Evolutionary conservation across 2,329 filamentous ascomycete genomes (phyloP), one percentile per base, ranked within the genome.

Genomic region (Leptographium radiaticola): DNA sequence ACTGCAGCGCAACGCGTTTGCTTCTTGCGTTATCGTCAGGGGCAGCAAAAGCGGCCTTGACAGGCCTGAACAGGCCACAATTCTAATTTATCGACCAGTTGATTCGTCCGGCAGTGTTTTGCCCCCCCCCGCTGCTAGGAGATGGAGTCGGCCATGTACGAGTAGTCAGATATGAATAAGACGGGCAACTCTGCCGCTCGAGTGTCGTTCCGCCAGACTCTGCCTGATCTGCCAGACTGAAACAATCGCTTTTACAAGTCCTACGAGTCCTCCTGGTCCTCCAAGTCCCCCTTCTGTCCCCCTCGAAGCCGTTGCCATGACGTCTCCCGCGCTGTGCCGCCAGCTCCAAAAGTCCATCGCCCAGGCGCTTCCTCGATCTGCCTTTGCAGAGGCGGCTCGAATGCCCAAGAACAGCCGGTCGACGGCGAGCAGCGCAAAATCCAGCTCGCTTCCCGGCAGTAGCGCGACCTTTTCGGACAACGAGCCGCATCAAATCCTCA

Each of bases 51-150:
- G 34, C 34, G 12, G 34, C 12, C 34, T 13, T 25, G 25, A 45
- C 43, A 15, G 30, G 47, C 47, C 47, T n/a, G 36, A 49, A 49
- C 47, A 49, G 47, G 47, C 47, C 47, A 49, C 36, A 40, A 49
- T 49, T 38, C 15, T 12, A 7, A 25, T 25, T 30, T 39, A 30
- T n/a, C 39, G 36, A 33, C 13, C 18, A 16, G 18, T n/a, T 49
- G 47, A 49, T 49, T 49, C 47, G 47, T 13, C 36, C 11, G 20
- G 15, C 25, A 25, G 46, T 16, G 8, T 11, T 18, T 13, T 18
- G 34, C 47, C 18, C 31, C 31, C 16, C 34, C 34, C 6, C 47
- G 47, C 36, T 38, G 39, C 47, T 36, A 36, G 34, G 34, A 25
- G 25, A 25, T 25, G 25, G 25, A 5, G 25, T 25, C 25, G 25